Percentiles rank a stretch among this genome's conserved stretches.
Conservation (phyloP, 192 early-diverging fungal species). For the Coemansia sp. region DNA sequence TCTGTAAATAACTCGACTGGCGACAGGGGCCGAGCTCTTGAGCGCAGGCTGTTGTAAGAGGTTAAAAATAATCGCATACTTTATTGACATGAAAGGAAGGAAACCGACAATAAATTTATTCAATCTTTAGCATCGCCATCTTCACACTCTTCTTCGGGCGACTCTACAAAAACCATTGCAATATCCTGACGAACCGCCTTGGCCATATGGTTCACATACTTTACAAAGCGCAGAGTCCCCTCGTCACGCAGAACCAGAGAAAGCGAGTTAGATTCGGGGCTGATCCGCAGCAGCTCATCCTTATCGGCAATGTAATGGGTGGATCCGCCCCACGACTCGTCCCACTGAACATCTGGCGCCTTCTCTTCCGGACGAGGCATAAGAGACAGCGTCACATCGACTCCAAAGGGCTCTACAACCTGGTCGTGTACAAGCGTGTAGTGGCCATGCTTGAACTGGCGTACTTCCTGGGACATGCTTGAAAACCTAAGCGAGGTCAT, state of each 20-base stretch:
- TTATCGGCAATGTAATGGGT: constrained; percentile 62
- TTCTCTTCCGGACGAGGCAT: constrained; percentile 6
- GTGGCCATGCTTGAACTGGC: constrained; percentile 58
- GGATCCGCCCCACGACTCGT: constrained; percentile 58
- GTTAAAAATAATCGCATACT: not conserved
- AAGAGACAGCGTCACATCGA: constrained; percentile 55
- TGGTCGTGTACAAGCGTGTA: constrained; percentile 67
- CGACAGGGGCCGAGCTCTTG: not conserved
- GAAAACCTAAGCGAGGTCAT: constrained; percentile 28
- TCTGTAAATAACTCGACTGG: not conserved
- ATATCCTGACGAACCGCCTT: constrained; percentile 40
- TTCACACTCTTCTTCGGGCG: constrained; percentile 10
- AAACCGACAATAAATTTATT: not conserved
- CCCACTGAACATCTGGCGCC: constrained; percentile 37
- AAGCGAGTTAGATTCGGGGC: constrained; percentile 58
- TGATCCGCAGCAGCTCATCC: constrained; percentile 54
- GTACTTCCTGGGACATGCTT: constrained; percentile 24
- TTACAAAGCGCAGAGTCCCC: constrained; percentile 61
- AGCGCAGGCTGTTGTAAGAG: constrained; percentile 6
- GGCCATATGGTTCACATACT: constrained; percentile 56
- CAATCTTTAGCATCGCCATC: not conserved
- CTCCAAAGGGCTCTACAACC: constrained; percentile 54
- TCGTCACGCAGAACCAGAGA: constrained; percentile 59
- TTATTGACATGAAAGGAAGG: too few species aligned
- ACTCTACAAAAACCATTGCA: constrained; percentile 43